Evolutionary conservation across 2,329 filamentous ascomycete species (phyloP), one percentile per base, ranked within the genome.

Genomic region (Leptographium galeiforme): DNA sequence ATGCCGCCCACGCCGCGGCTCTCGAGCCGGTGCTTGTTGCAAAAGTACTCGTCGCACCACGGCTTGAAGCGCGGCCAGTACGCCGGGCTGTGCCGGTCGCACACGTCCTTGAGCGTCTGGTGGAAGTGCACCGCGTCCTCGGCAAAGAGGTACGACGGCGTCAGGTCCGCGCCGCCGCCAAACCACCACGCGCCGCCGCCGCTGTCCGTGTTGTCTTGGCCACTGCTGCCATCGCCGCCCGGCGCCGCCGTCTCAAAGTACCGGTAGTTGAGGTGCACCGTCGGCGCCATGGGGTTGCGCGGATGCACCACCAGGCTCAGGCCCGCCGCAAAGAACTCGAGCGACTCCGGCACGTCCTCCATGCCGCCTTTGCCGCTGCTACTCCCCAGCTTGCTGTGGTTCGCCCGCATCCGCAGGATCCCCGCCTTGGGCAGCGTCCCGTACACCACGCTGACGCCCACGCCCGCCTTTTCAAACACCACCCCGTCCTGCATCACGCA

Each of bases 31-130:
- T 98, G 93, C 67, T 90, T 91, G 69, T 96, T 87, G 73, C 78
- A 84, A 71, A 98, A 98, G 73, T 98, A 98, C 62, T 94, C 82
- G 67, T 98, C 93, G 67, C 93, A 98, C 93, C 93, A 98, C 65
- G 86, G 84, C 74, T 98, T 98, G 78, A 97, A 98, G 52, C 83
- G 82, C 13, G 89, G 84, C 68, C 94, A 98, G 75, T 96, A 98
- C 40, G 76, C 78, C 67, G 87, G 87, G 72, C 96, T 87, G 68
- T 98, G 93, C 60, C 85, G 84, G 69, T 98, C 93, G 70, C 93
- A 98, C 18, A 86, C 85, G 47, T 89, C 82, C 71, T 96, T 97
- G 63, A 98, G 84, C 2, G 86, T 89, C 67, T 82, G 82, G 75
- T 98, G 93, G 78, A 98, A 98, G 69, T 96, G 91, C 55, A 94